Base-by-base conservation (phyloP, 208 protist genomes). In the Histomonas meleagridis region DNA sequence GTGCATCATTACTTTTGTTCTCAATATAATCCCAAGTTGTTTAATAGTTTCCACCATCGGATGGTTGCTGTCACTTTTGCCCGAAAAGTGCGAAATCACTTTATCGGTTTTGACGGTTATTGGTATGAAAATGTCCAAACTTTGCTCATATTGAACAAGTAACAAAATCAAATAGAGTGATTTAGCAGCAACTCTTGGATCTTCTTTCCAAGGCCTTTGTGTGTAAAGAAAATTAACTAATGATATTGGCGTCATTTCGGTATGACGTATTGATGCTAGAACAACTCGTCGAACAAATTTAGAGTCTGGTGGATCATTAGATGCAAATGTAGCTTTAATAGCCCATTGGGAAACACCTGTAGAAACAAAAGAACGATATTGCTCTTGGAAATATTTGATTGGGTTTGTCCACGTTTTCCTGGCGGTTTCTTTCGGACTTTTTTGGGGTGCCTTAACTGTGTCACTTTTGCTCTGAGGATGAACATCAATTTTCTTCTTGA, bases 1-100 rank as follows among this genome's bases (percentile, higher is more conserved):
- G 18, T 86, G 76, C 9, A 86, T 40, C 76, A 86, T 86, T 18
- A 86, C 18, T 49, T 86, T 86, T 38, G 76, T 55, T n/a, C 76
- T 0, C 10, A 86, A 14, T 10, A 86, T 43, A 55, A 46, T 4
- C 14, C 76, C 43, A 35, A 86, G 76, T 18, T 46, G 10, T 18
- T 55, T 86, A 18, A 86, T 55, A 18, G 46, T 28, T 5, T 43
- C 40, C 2, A 55, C 23, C 7, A 48, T 46, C 2, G 40, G 26
- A 4, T 55, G 23, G 3, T 51, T 1, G 18, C 38, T 86, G 0
- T 32, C 46, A 35, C 55, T 46, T 3, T 26, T 10, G 18, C 18
- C n/a, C 7, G 40, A 43, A 46, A 86, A 86, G 35, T n/a, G 38
- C 0, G 76, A 40, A 12, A 86, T 86, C 2, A 86, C 46, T 55